phyloP scores from a whole-genome alignment of 768 basidiomycete species.

The Phaffia australis region DNA sequence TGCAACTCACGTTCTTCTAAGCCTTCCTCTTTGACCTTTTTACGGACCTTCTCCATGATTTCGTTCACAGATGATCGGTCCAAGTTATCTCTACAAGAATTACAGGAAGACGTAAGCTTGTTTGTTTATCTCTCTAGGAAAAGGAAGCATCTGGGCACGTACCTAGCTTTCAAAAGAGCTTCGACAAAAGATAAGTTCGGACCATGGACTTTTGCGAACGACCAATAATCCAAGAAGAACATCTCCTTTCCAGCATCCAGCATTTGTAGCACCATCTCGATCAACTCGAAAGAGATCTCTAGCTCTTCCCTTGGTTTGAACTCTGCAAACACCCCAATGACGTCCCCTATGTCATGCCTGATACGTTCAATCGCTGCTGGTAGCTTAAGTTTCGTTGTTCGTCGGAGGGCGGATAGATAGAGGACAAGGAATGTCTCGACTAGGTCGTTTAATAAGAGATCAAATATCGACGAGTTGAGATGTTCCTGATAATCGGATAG shows the following conservation, averaged over 20 bases:
- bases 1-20: constrained; percentile 13
- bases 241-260: constrained; percentile 78
- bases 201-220: constrained; percentile 83
- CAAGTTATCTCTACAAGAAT: constrained; percentile 51
- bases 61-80: constrained; percentile 79
- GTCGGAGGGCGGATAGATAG: constrained; percentile 78
- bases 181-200: constrained; percentile 88
- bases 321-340: constrained; percentile 68
- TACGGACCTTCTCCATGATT: constrained; percentile 83
- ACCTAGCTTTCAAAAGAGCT: constrained; percentile 69
- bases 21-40: constrained; percentile 78
- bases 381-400: constrained; percentile 69
- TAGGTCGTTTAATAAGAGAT: constrained; percentile 83
- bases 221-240: constrained; percentile 84
- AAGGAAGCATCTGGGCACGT: not conserved
- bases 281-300: constrained; percentile 68
- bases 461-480: constrained; percentile 80
- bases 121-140: too few species aligned
- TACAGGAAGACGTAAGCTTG: not conserved
- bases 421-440: constrained; percentile 78
- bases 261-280: constrained; percentile 70
- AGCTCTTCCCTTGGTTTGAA: constrained; percentile 64
- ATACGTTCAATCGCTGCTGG: constrained; percentile 75
- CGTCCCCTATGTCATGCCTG: constrained; percentile 63
- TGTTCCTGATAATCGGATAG: constrained; percentile 88